A percentile compares a stretch with the other conserved stretches of the same genome.
phyloP scores from a whole-genome alignment of 2,329 filamentous ascomycete genomes.

The Trichoderma oligosporum region DNA sequence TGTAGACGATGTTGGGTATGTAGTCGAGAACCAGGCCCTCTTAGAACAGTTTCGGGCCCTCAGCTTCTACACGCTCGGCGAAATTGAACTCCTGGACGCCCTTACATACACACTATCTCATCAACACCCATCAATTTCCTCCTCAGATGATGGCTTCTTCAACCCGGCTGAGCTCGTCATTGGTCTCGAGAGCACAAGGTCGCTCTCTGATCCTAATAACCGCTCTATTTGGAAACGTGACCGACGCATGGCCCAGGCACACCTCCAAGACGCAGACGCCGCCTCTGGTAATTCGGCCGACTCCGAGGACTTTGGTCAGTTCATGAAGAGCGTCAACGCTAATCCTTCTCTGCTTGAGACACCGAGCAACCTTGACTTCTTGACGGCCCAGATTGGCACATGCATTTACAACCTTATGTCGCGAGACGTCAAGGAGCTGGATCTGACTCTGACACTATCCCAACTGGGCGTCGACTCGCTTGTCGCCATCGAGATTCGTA shows the following conservation, averaged over 20 bases:
- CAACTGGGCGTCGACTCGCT: constrained; percentile 23
- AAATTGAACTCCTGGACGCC: constrained; percentile 17
- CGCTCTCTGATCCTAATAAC: constrained; percentile 17
- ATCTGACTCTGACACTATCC: constrained; percentile 15
- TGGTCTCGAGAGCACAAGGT: constrained; percentile 18
- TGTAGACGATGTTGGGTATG: constrained; percentile 38
- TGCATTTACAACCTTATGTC: constrained; percentile 19
- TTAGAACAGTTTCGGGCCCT: constrained; percentile 17
- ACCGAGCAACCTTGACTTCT: neutral
- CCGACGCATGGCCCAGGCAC: constrained; percentile 15
- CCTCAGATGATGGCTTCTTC: neutral
- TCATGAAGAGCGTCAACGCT: constrained; percentile 14
- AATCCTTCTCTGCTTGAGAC: constrained; percentile 14
- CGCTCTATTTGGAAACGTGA: constrained; percentile 20
- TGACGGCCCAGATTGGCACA: constrained; percentile 19
- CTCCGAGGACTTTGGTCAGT: constrained; percentile 18
- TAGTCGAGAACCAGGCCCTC: constrained; percentile 23
- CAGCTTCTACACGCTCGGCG: constrained; percentile 16
- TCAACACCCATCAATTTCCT: constrained; percentile 1
- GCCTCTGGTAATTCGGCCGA: neutral
- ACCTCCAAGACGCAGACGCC: neutral
- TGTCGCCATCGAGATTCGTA: constrained; percentile 22
- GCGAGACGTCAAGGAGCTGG: constrained; percentile 15
- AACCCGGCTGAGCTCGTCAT: constrained; percentile 12
- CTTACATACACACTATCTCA: constrained; percentile 10